Evolutionary conservation across 805 yeast genomes (phyloP), one percentile per base, ranked within the genome.

Genomic region (Yamadazyma akitaensis): DNA sequence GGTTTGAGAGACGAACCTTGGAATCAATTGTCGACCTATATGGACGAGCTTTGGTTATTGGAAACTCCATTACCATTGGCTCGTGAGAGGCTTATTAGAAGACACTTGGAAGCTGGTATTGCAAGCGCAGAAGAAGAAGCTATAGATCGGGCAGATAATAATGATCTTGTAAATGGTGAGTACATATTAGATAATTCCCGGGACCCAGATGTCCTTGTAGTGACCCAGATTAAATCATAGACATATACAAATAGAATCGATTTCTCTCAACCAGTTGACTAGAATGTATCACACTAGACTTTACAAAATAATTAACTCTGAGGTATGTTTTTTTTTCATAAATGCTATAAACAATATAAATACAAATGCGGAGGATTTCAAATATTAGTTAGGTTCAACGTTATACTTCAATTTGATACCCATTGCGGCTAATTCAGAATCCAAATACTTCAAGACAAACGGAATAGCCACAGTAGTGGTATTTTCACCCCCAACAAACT

Each of bases 381-480:
- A 9, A 18, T 5, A 14, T 37, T 28, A 46, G 38, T 37, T 46
- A 12, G 90, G 96, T 44, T 77, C 83, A 43, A 91, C 96, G 59
- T 88, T 88, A 72, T 88, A 92, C 53, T 85, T 82, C 85, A 94
- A 77, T 68, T 87, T 84, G 56, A 94, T 90, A 70, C 98, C 98
- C 99, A 94, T 94, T 13, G 99, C 98, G 14, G 96, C 82, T 56
- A 94, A 77, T 68, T 94, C 99, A 30, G 96, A 88, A 61, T 94
- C 98, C 63, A 94, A 76, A 64, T 92, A 94, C 64, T 91, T 87
- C 77, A 94, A 79, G 30, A 94, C 99, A 64, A 91, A 94, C 47
- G 99, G 99, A 64, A 94, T 85, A 38, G 97, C 97, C 54, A 94
- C 94, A 0, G 96, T 86, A 2, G 97, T 85, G n/a, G 97, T 89